Evolutionary conservation across 2,329 filamentous ascomycete species (phyloP), one percentile per base, ranked within the genome.

Genomic region (Ceratocystis destructans): DNA sequence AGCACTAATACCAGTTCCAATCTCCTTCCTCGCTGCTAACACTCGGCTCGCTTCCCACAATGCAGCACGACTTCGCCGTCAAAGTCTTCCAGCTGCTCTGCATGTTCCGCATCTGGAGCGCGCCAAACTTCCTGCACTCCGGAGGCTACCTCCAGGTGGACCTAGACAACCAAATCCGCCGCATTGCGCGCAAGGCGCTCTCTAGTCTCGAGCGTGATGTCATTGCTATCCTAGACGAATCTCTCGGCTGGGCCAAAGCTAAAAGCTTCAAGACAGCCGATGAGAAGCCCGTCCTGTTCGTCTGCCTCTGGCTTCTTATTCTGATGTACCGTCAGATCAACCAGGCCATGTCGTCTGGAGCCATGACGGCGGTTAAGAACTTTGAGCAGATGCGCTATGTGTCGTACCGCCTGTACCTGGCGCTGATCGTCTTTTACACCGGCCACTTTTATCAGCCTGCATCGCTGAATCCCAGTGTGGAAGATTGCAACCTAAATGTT

Each of bases 101-200:
- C 72, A 78, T 80, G 74, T 81, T 80, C 71, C 76, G 74, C 68
- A 79, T 81, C 69, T 81, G 77, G 78, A 77, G 76, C 66, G 76
- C 77, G 20, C 72, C 73, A 5, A 73, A 73, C 0, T 79, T 81
- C 68, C 75, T 73, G 70, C 79, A 75, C 69, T 73, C 73, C 25
- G 75, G 75, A 66, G 64, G 62, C 31, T 15, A 62, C n/a, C 61
- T 45, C 20, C 64, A 68, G 45, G 57, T 64, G 10, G 48, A 61
- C n/a, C 31, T 77, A 31, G 76, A 77, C 66, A 75, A 75, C 20
- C 74, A 76, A 67, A 70, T 79, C 65, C 73, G 76, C 22, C 72
- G 72, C 66, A 76, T 78, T 69, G 76, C 76, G n/a, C 72, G 72
- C 45, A 73, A 73, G 61, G 75, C 73, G 5, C 71, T 78, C 12